These are phyloP conservation scores for Pleoardoris graminearum DNA, from an alignment of 2,329 filamentous ascomycete species.

Conservation along the genomic window DNA sequence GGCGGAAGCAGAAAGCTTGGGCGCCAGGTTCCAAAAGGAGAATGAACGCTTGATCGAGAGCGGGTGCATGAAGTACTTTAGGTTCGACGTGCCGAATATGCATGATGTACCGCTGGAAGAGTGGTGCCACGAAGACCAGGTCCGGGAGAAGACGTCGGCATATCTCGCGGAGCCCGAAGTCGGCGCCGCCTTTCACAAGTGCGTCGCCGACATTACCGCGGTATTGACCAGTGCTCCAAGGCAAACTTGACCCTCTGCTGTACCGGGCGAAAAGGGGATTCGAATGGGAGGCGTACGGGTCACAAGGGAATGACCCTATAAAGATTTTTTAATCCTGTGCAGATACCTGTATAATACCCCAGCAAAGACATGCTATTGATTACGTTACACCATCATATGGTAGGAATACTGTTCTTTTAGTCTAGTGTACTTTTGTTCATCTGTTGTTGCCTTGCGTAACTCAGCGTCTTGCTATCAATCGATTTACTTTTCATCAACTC, in stretches of 20 bases:
- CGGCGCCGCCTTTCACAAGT: constrained; percentile 30
- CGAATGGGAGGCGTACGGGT: too few relatives aligned
- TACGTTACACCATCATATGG: too few relatives aligned
- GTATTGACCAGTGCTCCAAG: constrained; percentile 16
- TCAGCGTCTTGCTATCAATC: too few relatives aligned
- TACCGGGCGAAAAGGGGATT: too few relatives aligned
- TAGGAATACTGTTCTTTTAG: too few relatives aligned
- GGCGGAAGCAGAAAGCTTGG: constrained; percentile 21
- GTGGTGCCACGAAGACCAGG: constrained; percentile 29
- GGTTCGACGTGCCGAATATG: constrained; percentile 35
- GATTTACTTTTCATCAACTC: too few relatives aligned
- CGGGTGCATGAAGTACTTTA: constrained; percentile 39
- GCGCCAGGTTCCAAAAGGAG: constrained; percentile 33
- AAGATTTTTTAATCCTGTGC: too few relatives aligned
- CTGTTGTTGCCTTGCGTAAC: too few relatives aligned
- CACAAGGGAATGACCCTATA: too few relatives aligned
- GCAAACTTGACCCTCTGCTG: neutral
- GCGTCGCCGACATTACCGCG: constrained; percentile 34
- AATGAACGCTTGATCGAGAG: constrained; percentile 27
- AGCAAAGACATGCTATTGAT: too few relatives aligned
- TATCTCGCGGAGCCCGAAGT: constrained; percentile 33
- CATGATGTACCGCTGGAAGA: constrained; percentile 35
- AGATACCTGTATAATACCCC: too few relatives aligned
- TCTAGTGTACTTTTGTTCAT: too few relatives aligned
- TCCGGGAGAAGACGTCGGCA: constrained; percentile 33